phyloP scores from a whole-genome alignment of 2,329 filamentous ascomycete species.

The Colletotrichum somersetense region DNA sequence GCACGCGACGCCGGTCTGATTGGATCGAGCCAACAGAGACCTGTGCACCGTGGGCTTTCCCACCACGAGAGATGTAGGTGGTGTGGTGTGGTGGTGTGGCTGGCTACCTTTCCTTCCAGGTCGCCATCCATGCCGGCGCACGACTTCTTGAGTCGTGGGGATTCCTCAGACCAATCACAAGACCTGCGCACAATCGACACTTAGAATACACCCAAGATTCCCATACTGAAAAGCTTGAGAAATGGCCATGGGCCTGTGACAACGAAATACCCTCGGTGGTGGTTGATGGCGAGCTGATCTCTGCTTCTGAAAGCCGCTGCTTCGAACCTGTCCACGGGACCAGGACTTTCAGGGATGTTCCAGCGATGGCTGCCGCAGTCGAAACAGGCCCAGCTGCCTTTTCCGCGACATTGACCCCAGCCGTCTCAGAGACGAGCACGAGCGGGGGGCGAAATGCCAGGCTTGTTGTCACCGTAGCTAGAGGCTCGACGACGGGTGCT shows the following conservation, averaged over 20 bases:
- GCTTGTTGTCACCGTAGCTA: not conserved
- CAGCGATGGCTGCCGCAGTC: slow-evolving; percentile 28
- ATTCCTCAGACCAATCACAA: slow-evolving; percentile 31
- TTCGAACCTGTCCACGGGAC: slow-evolving; percentile 30
- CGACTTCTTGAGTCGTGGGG: slow-evolving; percentile 34
- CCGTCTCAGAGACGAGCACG: slow-evolving; percentile 18
- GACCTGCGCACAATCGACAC: slow-evolving; percentile 31
- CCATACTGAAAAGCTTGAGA: slow-evolving; percentile 10
- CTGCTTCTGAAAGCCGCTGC: slow-evolving; percentile 25
- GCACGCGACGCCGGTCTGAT: slow-evolving; percentile 16
- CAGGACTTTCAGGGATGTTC: slow-evolving; percentile 32
- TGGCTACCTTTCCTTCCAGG: slow-evolving; percentile 26
- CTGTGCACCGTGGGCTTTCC: slow-evolving; percentile 9
- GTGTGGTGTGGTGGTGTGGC: slow-evolving; percentile 34
- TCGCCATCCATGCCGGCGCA: slow-evolving; percentile 33
- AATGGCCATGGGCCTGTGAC: slow-evolving; percentile 14
- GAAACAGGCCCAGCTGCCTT: slow-evolving; percentile 26
- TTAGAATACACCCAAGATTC: slow-evolving; percentile 15
- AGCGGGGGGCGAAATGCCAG: slow-evolving; percentile 19
- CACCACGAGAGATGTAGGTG: slow-evolving; percentile 20
- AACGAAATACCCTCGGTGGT: slow-evolving; percentile 14
- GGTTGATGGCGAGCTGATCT: slow-evolving; percentile 7
- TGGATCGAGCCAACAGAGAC: slow-evolving; percentile 23
- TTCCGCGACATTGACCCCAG: slow-evolving; percentile 23
- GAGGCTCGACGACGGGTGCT: not conserved